Evolutionary conservation across 495 filamentous ascomycete species (phyloP).

Genomic region (Penicillium tannophilum): DNA sequence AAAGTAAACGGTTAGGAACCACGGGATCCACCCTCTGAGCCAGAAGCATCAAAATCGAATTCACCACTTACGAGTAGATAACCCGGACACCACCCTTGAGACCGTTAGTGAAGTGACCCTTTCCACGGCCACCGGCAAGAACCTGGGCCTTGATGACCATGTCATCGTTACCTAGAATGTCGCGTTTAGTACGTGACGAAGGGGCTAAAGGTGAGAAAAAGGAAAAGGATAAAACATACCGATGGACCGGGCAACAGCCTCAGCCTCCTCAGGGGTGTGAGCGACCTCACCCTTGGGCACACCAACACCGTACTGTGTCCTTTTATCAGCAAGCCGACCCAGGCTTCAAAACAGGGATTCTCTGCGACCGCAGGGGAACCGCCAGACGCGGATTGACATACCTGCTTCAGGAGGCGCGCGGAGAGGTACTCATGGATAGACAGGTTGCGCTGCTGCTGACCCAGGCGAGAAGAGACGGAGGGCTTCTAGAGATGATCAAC

Average conservation of each 20-base stretch:
- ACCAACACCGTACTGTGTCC: slow-evolving; percentile 82
- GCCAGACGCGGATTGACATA: slow-evolving; percentile 45
- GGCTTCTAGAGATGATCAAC: slow-evolving; percentile 40
- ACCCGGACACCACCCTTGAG: slow-evolving; percentile 98
- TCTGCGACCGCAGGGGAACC: slow-evolving; percentile 23
- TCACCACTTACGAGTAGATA: slow-evolving; percentile 82
- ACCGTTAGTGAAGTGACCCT: slow-evolving; percentile 96
- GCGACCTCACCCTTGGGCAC: slow-evolving; percentile 89
- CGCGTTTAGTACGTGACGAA: slow-evolving; percentile 29
- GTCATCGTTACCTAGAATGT: slow-evolving; percentile 72
- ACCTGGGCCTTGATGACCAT: slow-evolving; percentile 99
- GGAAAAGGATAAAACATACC: slow-evolving; percentile 47
- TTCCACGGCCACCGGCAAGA: slow-evolving; percentile 93
- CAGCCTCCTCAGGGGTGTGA: slow-evolving; percentile 80
- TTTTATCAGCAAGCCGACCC: slow-evolving; percentile 26
- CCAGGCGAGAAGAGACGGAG: slow-evolving; percentile 48
- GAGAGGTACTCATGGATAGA: slow-evolving; percentile 98
- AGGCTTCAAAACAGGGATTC: slow-evolving; percentile 21
- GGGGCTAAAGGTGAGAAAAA: slow-evolving; percentile 3
- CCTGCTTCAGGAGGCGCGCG: slow-evolving; percentile 81
- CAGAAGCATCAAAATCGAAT: background rate
- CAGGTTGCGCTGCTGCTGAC: slow-evolving; percentile 74
- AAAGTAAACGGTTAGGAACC: background rate
- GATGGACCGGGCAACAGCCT: slow-evolving; percentile 85
- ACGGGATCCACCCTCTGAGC: no score